Evolutionary conservation across 352 stramenopile genomes (phyloP), one percentile per base, ranked within the genome.

Genomic region (Elongisporangium senticosum): DNA sequence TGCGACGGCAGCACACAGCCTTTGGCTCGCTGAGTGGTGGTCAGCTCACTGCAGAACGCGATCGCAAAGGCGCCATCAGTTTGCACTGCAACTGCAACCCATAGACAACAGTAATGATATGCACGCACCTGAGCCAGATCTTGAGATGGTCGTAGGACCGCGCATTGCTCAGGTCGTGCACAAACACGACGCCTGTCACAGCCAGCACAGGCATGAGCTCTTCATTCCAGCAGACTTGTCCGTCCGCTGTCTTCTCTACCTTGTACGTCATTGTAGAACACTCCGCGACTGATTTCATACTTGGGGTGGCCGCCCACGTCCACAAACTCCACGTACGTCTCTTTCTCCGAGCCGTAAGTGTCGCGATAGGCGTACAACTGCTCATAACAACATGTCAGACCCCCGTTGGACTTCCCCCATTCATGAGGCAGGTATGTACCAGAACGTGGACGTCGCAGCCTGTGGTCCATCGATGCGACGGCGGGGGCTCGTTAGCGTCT

Each of bases 201-300:
- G 24, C 21, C 20, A 26, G 17, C 14, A 37, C 13, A 40, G 22
- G 14, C 23, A 55, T 43, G 4, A 22, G 33, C 14, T 7, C 6
- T 39, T 4, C 7, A 39, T n/a, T 2, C 6, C 13, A 61, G 17
- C 0, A n/a, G 20, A 43, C 4, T 2, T 10, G 13, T 33, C 10
- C 56, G 11, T 20, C 5, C 6, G 4, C 3, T 5, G 37, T 49
- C 21, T 24, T 8, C 28, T 43, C 52, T 48, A 75, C 70, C 86
- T 37, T 95, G 84, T 2, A 94, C 70, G 55, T 93, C 70, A 54
- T 90, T 67, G 69, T 94, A 95, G 62, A 93, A 95, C 49, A 89
- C 83, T 6, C 64, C 57, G 15, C 86, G 79, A 59, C 83, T 93
- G 62, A 89, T 69, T 55, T 92, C 82, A 71, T 93, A 92, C 57